Evolutionary conservation across 306 rosid genomes (phyloP).

Genomic region (Lathyrus oleraceus): DNA sequence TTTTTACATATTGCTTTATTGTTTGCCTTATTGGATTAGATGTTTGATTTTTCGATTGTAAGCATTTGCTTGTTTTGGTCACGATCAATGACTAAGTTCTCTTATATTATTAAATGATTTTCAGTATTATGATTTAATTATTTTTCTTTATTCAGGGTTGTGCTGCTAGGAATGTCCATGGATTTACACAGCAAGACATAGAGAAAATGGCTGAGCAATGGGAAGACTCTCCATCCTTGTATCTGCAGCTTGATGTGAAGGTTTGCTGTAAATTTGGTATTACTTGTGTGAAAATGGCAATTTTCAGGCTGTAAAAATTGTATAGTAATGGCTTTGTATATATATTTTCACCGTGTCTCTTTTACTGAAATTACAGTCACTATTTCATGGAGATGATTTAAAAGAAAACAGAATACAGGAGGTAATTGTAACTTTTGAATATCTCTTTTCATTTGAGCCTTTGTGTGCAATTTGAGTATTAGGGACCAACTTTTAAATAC

Average conservation of each 20-base stretch:
- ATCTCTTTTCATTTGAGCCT: constrained; percentile 6
- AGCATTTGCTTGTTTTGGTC: constrained; percentile 31
- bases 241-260: constrained; percentile 81
- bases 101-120: constrained; percentile 14
- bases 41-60: constrained; percentile 2
- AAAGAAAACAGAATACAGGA: constrained; percentile 82
- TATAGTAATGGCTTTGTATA: constrained; percentile 18
- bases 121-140: constrained; percentile 27
- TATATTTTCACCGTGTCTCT: constrained; percentile 38
- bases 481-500: constrained; percentile 13
- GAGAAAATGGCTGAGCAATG: constrained; percentile 81
- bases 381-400: constrained; percentile 85
- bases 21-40: constrained; percentile 6
- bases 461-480: constrained; percentile 13
- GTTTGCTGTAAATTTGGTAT: constrained; percentile 46
- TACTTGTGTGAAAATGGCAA: constrained; percentile 19
- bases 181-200: constrained; percentile 70
- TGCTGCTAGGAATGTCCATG: constrained; percentile 94
- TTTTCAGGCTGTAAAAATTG: constrained; percentile 13
- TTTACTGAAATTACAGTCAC: constrained; percentile 59
- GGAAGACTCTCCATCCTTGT: constrained; percentile 87
- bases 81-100: constrained; percentile 13
- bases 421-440: constrained; percentile 50
- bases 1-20: background rate
- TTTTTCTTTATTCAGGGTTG: constrained; percentile 71